phyloP scores from a whole-genome alignment of 768 basidiomycete species.

The Naganishia kalamii region DNA sequence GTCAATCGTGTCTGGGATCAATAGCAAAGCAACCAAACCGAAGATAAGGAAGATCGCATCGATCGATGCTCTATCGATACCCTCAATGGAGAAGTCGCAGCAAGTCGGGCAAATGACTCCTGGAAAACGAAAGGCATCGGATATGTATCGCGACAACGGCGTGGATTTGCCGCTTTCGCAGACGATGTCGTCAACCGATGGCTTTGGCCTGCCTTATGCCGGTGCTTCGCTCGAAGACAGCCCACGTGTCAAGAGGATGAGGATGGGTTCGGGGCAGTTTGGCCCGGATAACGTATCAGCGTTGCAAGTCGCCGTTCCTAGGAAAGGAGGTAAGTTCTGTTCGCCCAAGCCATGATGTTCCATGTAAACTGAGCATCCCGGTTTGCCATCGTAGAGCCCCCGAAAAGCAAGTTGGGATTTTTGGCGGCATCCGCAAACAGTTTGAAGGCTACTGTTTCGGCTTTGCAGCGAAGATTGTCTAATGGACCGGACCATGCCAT shows the following conservation, averaged over 20 bases:
- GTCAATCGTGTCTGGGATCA: background rate
- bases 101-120: background rate
- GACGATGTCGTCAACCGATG: background rate
- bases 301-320: background rate
- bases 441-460: slow-evolving; percentile 3
- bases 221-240: background rate
- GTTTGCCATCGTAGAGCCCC: background rate
- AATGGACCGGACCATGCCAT: background rate
- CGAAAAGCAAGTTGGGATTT: slow-evolving; percentile 1
- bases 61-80: background rate
- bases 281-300: too few species aligned
- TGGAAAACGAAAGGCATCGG: slow-evolving; percentile 19
- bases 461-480: background rate
- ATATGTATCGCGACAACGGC: background rate
- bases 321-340: background rate
- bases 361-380: background rate
- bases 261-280: background rate
- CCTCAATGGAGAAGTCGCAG: background rate
- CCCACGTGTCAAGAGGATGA: slow-evolving; percentile 21
- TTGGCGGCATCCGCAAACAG: slow-evolving; percentile 2
- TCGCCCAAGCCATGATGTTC: background rate
- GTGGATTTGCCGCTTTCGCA: background rate
- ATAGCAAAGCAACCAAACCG: background rate
- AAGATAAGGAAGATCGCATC: background rate
- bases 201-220: background rate